A percentile compares a stretch with the other conserved stretches of the same genome.
These are phyloP conservation scores for Penicillium arizonense DNA, from an alignment of 495 filamentous ascomycete genomes.

Conservation along the genomic window DNA sequence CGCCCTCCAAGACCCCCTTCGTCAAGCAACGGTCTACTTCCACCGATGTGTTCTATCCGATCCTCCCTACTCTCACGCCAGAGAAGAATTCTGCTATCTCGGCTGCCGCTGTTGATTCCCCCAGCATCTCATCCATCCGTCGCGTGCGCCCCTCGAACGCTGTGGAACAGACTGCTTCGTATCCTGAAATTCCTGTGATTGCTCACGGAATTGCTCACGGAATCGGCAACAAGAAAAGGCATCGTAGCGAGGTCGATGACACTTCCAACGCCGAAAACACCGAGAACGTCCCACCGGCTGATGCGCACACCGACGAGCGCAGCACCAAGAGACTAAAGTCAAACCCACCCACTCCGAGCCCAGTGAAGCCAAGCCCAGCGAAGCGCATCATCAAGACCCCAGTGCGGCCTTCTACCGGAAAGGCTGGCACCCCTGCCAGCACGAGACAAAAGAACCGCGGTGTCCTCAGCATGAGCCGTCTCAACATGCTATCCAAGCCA, in stretches of 20 bases:
- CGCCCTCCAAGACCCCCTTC: conserved; percentile 43
- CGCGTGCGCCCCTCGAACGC: conserved; percentile 35
- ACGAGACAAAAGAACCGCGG: conserved; percentile 31
- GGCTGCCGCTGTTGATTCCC: neutral
- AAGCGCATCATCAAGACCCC: conserved; percentile 31
- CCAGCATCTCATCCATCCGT: conserved; percentile 31
- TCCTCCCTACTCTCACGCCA: conserved; percentile 39
- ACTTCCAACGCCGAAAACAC: conserved; percentile 47
- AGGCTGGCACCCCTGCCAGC: conserved; percentile 38
- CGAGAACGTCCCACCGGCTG: conserved; percentile 42
- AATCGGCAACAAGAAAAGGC: conserved; percentile 72
- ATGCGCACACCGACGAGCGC: conserved; percentile 36
- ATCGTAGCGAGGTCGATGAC: conserved; percentile 48
- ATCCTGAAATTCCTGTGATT: conserved; percentile 44
- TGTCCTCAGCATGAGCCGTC: conserved; percentile 45
- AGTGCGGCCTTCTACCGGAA: conserved; percentile 30
- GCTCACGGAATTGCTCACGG: conserved; percentile 74
- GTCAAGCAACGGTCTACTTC: conserved; percentile 18
- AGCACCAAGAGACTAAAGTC: conserved; percentile 44
- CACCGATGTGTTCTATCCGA: conserved; percentile 43
- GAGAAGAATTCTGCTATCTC: conserved; percentile 22
- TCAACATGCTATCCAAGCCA: conserved; percentile 53
- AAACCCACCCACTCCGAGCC: conserved; percentile 36
- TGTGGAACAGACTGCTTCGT: conserved; percentile 4
- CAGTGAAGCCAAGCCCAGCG: conserved; percentile 22